A percentile compares a stretch with the other conserved stretches of the same genome.
Evolutionary conservation across 306 rosid species (phyloP).

Genomic region (Malus sylvestris): DNA sequence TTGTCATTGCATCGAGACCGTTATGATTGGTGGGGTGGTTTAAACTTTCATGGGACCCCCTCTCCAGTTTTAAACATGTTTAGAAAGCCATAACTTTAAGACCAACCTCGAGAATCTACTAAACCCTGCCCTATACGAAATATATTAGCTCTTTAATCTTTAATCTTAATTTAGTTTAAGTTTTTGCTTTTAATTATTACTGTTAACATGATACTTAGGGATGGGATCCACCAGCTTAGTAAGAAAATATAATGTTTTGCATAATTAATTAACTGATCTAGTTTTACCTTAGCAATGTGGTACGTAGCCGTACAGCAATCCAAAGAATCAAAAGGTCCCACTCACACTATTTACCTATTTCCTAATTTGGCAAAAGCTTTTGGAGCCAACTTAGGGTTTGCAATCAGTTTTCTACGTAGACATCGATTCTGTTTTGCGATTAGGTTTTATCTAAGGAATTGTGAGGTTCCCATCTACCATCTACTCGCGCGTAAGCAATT

Average conservation of each 20-base stretch:
- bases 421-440: not conserved
- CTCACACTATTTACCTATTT: slow-evolving; percentile 13
- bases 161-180: not conserved
- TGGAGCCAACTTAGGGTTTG: not conserved
- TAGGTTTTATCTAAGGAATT: no score
- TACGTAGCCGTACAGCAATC: slow-evolving; percentile 49
- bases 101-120: slow-evolving; percentile 59
- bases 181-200: not conserved
- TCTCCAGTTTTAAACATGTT: slow-evolving; percentile 27
- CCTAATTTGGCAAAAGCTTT: slow-evolving; percentile 24
- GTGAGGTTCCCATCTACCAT: not conserved
- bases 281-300: slow-evolving; percentile 16
- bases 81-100: slow-evolving; percentile 50
- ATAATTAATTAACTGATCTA: not conserved
- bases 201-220: not conserved
- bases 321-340: slow-evolving; percentile 27
- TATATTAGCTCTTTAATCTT: not conserved
- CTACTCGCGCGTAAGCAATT: not conserved
- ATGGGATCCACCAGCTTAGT: slow-evolving; percentile 31
- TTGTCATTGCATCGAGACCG: slow-evolving; percentile 1
- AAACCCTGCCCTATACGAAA: slow-evolving; percentile 9
- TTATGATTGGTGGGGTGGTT: not conserved
- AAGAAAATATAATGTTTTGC: slow-evolving; percentile 7
- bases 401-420: not conserved
- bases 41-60: not conserved